A percentile compares a stretch with the other conserved stretches of the same genome.
Conservation (phyloP, 1,284 basidiomycete species). For the Ustanciosporium gigantosporum region DNA sequence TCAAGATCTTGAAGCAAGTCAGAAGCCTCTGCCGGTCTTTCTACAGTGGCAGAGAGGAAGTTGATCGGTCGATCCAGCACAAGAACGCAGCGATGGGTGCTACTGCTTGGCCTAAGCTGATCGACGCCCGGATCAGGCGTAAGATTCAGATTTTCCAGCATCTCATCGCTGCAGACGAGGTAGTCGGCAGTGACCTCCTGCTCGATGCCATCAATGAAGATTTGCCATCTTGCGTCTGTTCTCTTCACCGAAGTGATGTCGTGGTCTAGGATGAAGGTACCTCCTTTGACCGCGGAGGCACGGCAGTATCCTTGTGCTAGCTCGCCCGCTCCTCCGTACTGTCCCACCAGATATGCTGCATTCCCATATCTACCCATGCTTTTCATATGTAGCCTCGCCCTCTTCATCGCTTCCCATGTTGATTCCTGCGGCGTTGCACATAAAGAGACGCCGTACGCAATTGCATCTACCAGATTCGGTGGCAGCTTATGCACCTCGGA, state of each 20-base stretch:
- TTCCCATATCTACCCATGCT: slow-evolving; percentile 85
- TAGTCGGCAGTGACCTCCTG: slow-evolving; percentile 67
- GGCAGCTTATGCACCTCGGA: slow-evolving; percentile 70
- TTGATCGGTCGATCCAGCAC: slow-evolving; percentile 34
- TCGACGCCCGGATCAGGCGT: too few species aligned
- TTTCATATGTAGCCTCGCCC: slow-evolving; percentile 67
- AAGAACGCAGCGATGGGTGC: slow-evolving; percentile 14
- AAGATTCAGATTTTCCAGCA: slow-evolving; percentile 50
- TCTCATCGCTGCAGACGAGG: slow-evolving; percentile 64
- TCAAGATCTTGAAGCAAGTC: neutral
- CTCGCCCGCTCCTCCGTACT: slow-evolving; percentile 76
- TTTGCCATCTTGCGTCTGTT: slow-evolving; percentile 11
- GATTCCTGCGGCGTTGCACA: slow-evolving; percentile 45
- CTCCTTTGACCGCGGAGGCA: slow-evolving; percentile 51
- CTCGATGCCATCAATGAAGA: slow-evolving; percentile 66
- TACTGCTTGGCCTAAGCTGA: too few species aligned
- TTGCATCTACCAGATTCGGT: slow-evolving; percentile 63
- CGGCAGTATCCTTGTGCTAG: slow-evolving; percentile 56
- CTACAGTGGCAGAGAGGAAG: slow-evolving; percentile 4
- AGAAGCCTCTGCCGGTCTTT: neutral
- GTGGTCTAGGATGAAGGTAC: slow-evolving; percentile 48
- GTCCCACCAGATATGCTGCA: slow-evolving; percentile 87
- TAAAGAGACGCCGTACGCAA: slow-evolving; percentile 58
- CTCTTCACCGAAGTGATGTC: slow-evolving; percentile 8
- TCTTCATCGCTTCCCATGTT: slow-evolving; percentile 22